A percentile compares a stretch with the other conserved stretches of the same genome.
phyloP scores from a whole-genome alignment of 139 green algal genomes.

The Chlorella vulgaris region DNA sequence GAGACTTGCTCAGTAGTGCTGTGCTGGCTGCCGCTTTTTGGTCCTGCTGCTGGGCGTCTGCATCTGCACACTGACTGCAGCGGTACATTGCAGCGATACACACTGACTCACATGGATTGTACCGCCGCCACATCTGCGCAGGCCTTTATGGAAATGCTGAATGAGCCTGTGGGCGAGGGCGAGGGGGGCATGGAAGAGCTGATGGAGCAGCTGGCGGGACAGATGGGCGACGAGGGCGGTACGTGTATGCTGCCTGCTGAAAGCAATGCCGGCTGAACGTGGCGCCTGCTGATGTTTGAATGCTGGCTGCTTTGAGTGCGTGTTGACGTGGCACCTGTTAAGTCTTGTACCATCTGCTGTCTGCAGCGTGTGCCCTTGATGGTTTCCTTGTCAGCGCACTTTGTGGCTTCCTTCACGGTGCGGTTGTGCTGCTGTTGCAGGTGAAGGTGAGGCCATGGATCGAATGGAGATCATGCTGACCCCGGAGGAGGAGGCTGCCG shows the following conservation, averaged over 20 bases:
- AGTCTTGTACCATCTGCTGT: too few species aligned
- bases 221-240: conserved; percentile 38
- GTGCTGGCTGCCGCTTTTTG: not conserved
- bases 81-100: too few species aligned
- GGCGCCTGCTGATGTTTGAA: not conserved
- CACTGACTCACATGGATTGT: not conserved
- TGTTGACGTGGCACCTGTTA: too few species aligned
- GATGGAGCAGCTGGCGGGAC: conserved; percentile 42
- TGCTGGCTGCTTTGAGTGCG: too few species aligned
- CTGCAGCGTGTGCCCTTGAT: too few species aligned
- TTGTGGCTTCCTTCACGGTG: too few species aligned
- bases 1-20: not conserved
- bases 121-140: conserved; percentile 8
- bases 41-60: not conserved
- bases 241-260: not conserved
- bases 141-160: conserved; percentile 94
- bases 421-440: too few species aligned
- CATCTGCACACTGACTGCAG: too few species aligned
- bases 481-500: conserved; percentile 76
- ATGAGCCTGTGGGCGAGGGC: conserved; percentile 64
- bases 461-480: conserved; percentile 71
- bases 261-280: not conserved
- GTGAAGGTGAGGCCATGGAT: conserved; percentile 31
- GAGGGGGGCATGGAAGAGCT: conserved; percentile 37
- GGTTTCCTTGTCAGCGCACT: too few species aligned